Evolutionary conservation across 495 filamentous ascomycete genomes (phyloP).

Genomic region (Letharia lupina): DNA sequence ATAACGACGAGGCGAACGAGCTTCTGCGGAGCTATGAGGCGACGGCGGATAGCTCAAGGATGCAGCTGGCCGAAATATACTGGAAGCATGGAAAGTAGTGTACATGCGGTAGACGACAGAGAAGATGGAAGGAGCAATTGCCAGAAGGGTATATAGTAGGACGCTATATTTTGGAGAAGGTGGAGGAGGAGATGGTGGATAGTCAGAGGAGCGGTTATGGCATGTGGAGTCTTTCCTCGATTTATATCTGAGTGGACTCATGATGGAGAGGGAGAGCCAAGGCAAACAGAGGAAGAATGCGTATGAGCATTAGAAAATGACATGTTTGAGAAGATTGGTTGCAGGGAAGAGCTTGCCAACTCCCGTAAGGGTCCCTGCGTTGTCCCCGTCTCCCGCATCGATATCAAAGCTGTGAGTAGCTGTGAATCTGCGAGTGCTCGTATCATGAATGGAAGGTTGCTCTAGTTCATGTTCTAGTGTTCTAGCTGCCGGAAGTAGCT

Average conservation of each 20-base stretch:
- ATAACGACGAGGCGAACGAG: not conserved
- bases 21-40: not conserved
- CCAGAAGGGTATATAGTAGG: not conserved
- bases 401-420: not conserved
- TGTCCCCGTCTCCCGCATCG: not conserved
- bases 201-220: constrained; percentile 1
- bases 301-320: not conserved
- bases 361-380: not conserved
- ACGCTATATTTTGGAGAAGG: not conserved
- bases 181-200: not conserved
- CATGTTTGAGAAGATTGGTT: not conserved
- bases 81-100: constrained; percentile 3
- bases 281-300: not conserved
- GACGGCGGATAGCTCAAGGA: not conserved
- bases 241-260: constrained; percentile 8
- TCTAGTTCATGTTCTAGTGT: constrained; percentile 1
- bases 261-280: not conserved
- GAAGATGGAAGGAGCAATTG: not conserved
- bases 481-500: not conserved
- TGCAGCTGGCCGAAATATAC: constrained; percentile 1
- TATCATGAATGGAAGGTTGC: not conserved
- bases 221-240: not conserved
- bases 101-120: constrained; percentile 5
- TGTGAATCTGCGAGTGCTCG: not conserved
- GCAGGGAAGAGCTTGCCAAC: not conserved